Evolutionary conservation across 2,329 filamentous ascomycete genomes (phyloP), one percentile per base, ranked within the genome.

Genomic region (Fusarium xyrophilum): DNA sequence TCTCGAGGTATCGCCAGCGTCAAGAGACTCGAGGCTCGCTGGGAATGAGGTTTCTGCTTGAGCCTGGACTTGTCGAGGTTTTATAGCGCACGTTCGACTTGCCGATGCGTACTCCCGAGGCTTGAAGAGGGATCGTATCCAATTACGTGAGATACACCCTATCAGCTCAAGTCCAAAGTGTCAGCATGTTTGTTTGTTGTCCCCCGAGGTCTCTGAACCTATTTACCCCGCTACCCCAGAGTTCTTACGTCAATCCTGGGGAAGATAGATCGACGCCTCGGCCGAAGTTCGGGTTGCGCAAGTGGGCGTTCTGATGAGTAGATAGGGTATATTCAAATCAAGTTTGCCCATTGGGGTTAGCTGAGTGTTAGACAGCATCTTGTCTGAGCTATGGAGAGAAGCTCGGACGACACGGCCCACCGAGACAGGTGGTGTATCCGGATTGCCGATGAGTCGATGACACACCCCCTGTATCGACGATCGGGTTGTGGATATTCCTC

Each of bases 391-490:
- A 3, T 6, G 3, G 8, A 27, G 19, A n/a, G 13, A 15, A 7
- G 42, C 19, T 44, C 25, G 25, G 42, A 13, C 42, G 13, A 28
- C 19, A n/a, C 0, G 6, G 9, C 19, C 19, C 9, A 30, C 25
- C 13, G 4, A 14, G 2, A 43, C 1, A 4, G 3, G 27, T 5
- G 4, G 5, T 13, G 17, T n/a, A 7, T 7, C 25, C 1, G 7
- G 19, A 2, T 11, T 3, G n/a, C 17, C 2, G 8, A 27, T 27
- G n/a, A n/a, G n/a, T n/a, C n/a, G n/a, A n/a, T n/a, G n/a, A n/a
- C n/a, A n/a, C n/a, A n/a, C n/a, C n/a, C n/a, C n/a, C n/a, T n/a
- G n/a, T n/a, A n/a, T n/a, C n/a, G n/a, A n/a, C n/a, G n/a, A 14
- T 21, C 42, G 42, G 19, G 13, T 44, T 44, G 42, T 46, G 43